Evolutionary conservation across 1,139 yeast genomes (phyloP).

Genomic region (Citeromyces hawaiiensis): DNA sequence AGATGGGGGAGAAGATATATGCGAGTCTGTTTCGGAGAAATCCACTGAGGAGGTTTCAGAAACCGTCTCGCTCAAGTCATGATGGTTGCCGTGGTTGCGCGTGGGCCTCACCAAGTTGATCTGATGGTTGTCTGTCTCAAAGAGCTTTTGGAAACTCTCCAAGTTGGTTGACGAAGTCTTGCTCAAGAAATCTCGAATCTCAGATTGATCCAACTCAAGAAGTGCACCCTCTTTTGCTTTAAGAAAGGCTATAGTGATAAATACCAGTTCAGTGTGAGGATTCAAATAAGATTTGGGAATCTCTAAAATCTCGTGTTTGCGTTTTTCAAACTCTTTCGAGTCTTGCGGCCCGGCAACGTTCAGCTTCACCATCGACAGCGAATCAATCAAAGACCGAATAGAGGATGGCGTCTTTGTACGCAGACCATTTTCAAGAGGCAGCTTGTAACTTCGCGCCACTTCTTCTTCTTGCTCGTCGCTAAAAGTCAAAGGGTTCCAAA

Average conservation of each 20-base stretch:
- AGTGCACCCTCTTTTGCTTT: slow-evolving; percentile 70
- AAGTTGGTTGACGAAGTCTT: slow-evolving; percentile 28
- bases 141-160: slow-evolving; percentile 13
- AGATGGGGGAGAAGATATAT: background rate
- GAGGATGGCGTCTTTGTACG: slow-evolving; percentile 1
- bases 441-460: background rate
- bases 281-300: slow-evolving; percentile 60
- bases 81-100: background rate
- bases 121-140: slow-evolving; percentile 2
- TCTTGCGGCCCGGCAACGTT: slow-evolving; percentile 3
- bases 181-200: slow-evolving; percentile 66
- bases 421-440: background rate
- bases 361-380: slow-evolving; percentile 5
- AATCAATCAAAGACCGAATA: slow-evolving; percentile 5
- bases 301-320: slow-evolving; percentile 2
- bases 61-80: background rate
- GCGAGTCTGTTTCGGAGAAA: background rate
- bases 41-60: background rate
- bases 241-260: slow-evolving; percentile 65
- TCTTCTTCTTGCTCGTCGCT: slow-evolving; percentile 4
- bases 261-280: slow-evolving; percentile 68
- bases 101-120: background rate
- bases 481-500: slow-evolving; percentile 17
- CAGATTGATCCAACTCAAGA: slow-evolving; percentile 81
- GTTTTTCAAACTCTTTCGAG: background rate